Percentiles rank a stretch among this genome's conserved stretches.
These are phyloP conservation scores for Panicum hallii DNA, from an alignment of 202 grass and related monocot genomes.

Conservation along the genomic window DNA sequence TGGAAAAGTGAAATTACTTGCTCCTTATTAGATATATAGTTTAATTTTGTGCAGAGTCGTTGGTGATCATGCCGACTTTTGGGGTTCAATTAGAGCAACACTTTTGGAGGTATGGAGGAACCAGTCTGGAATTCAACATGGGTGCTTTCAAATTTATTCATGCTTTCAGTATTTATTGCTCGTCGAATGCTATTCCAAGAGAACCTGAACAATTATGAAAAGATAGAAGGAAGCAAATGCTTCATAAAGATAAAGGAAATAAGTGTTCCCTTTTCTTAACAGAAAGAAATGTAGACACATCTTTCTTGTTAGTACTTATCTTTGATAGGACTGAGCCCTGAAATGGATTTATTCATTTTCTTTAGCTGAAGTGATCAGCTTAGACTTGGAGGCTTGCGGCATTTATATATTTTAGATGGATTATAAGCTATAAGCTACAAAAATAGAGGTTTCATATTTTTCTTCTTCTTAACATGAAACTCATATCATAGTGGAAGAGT, in stretches of 20 bases:
- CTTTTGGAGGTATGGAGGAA: constrained; percentile 70
- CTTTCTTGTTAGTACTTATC: not conserved
- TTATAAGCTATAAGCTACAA: constrained; percentile 25
- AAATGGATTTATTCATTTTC: constrained; percentile 11
- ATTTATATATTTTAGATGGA: not conserved
- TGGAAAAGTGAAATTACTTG: not conserved
- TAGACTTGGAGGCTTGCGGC: not conserved
- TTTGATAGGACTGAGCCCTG: not conserved
- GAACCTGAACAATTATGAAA: not conserved
- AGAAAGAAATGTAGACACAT: not conserved
- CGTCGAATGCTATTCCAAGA: not conserved
- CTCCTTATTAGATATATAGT: constrained; percentile 19
- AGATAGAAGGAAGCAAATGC: not conserved
- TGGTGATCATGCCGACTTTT: constrained; percentile 78
- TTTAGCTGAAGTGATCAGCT: constrained; percentile 1
- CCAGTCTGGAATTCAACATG: not conserved
- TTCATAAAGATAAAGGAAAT: not conserved
- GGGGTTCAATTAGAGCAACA: constrained; percentile 79
- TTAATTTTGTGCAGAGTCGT: constrained; percentile 59
- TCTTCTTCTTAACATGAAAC: constrained; percentile 10
- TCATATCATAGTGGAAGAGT: constrained; percentile 57
- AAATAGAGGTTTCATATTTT: not conserved
- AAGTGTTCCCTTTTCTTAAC: not conserved
- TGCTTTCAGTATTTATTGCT: not conserved
- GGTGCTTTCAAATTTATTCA: not conserved